phyloP scores from a whole-genome alignment of 2,329 filamentous ascomycete species.

The Alternaria longipes region DNA sequence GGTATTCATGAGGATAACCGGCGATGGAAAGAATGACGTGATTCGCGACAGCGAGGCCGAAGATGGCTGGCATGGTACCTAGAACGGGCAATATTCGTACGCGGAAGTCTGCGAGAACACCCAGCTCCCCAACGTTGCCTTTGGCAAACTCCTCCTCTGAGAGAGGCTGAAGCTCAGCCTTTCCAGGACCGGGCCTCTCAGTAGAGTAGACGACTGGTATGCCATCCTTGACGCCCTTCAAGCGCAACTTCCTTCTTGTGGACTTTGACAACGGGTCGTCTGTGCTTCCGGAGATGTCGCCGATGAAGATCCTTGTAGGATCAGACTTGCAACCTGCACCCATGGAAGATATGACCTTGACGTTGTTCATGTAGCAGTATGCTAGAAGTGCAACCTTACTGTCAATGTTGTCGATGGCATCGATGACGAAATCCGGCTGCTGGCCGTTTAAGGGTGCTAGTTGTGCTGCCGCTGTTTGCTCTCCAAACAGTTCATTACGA shows the following conservation, averaged over 20 bases:
- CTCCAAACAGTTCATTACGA: conserved; percentile 82
- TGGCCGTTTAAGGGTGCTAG: conserved; percentile 73
- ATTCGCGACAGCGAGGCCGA: conserved; percentile 90
- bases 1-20: conserved; percentile 87
- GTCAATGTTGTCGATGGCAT: conserved; percentile 98
- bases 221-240: conserved; percentile 79
- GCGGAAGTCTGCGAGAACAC: conserved; percentile 89
- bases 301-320: conserved; percentile 83
- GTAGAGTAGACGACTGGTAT: conserved; percentile 94
- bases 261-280: conserved; percentile 89
- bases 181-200: conserved; percentile 88
- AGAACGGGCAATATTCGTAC: conserved; percentile 94
- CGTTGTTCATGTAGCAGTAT: conserved; percentile 80
- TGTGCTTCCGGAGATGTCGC: conserved; percentile 86
- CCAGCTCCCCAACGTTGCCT: conserved; percentile 84
- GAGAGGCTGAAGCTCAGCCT: conserved; percentile 87
- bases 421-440: conserved; percentile 86
- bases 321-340: conserved; percentile 94
- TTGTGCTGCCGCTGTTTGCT: conserved; percentile 69
- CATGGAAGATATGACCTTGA: conserved; percentile 94
- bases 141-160: conserved; percentile 88
- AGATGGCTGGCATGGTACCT: conserved; percentile 96
- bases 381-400: conserved; percentile 91
- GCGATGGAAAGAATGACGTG: conserved; percentile 85
- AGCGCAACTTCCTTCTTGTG: conserved; percentile 80